These are phyloP conservation scores for Xerocomus potaroensis DNA, from an alignment of 768 basidiomycete genomes.

Conservation along the genomic window DNA sequence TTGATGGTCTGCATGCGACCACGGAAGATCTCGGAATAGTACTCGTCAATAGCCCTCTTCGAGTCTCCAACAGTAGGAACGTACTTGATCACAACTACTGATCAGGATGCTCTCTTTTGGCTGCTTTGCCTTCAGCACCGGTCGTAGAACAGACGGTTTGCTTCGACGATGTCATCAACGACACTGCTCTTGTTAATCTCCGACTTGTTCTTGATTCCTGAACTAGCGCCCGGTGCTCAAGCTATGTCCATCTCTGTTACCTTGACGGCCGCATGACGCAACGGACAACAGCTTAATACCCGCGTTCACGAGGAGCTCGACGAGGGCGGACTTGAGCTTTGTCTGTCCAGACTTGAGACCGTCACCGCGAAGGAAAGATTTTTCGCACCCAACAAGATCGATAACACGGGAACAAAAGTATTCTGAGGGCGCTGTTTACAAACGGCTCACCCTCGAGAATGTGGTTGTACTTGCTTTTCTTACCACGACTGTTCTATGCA, in stretches of 20 bases:
- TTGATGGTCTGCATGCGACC: constrained; percentile 92
- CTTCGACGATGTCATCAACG: too few species aligned
- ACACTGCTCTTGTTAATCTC: constrained; percentile 97
- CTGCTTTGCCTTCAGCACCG: too few species aligned
- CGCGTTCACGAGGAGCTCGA: constrained; percentile 97
- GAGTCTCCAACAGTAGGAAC: constrained; percentile 95
- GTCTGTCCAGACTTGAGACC: constrained; percentile 98
- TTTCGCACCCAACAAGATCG: constrained; percentile 81
- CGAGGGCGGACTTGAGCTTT: constrained; percentile 93
- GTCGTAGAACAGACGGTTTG: too few species aligned
- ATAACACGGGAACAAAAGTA: constrained; percentile 95
- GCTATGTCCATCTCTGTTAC: too few species aligned
- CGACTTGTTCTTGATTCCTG: constrained; percentile 96
- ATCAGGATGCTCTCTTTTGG: constrained; percentile 98
- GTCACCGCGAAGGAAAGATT: constrained; percentile 95
- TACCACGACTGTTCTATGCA: too few species aligned
- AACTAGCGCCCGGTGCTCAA: constrained; percentile 88
- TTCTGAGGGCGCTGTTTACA: constrained; percentile 98
- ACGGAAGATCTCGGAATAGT: constrained; percentile 96
- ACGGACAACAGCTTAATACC: constrained; percentile 98
- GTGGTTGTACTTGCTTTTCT: too few species aligned
- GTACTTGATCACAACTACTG: constrained; percentile 98
- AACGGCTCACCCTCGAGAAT: too few species aligned
- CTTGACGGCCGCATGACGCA: constrained; percentile 97
- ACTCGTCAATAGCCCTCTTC: constrained; percentile 98